Evolutionary conservation across 495 filamentous ascomycete genomes (phyloP).

Genomic region (Parathielavia hyrcaniae): DNA sequence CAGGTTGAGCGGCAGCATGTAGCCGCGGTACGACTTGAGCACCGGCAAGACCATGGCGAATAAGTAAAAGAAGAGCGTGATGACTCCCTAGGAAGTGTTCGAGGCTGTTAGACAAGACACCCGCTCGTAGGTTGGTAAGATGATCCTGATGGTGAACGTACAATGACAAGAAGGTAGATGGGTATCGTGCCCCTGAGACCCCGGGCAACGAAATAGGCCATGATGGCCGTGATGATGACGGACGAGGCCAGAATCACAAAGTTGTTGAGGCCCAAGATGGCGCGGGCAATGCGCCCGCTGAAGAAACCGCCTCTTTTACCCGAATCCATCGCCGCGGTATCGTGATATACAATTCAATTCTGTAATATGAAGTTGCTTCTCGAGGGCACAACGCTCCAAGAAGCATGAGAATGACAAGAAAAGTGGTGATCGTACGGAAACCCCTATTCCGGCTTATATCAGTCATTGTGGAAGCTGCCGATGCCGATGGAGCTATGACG

Average conservation of each 20-base stretch:
- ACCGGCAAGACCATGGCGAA: slow-evolving; percentile 22
- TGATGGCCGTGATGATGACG: slow-evolving; percentile 24
- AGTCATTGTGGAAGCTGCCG: too few relatives aligned
- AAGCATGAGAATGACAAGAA: too few relatives aligned
- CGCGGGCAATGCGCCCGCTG: slow-evolving; percentile 16
- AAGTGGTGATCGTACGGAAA: too few relatives aligned
- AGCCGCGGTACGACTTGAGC: slow-evolving; percentile 29
- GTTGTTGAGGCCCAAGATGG: slow-evolving; percentile 22
- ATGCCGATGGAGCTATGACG: too few relatives aligned
- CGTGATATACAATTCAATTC: too few relatives aligned
- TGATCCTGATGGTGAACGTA: slow-evolving; percentile 1
- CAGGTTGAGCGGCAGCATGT: slow-evolving; percentile 28
- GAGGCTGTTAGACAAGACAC: background rate
- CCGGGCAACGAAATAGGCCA: slow-evolving; percentile 24
- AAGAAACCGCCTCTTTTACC: background rate
- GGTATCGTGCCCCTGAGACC: slow-evolving; percentile 19
- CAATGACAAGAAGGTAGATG: slow-evolving; percentile 27
- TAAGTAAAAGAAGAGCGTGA: slow-evolving; percentile 27
- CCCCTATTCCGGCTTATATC: too few relatives aligned
- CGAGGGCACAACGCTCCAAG: too few relatives aligned
- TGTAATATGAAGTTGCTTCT: too few relatives aligned
- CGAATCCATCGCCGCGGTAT: too few relatives aligned
- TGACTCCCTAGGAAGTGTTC: slow-evolving; percentile 18
- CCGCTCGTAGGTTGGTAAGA: too few relatives aligned
- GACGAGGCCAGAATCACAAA: slow-evolving; percentile 27